Evolutionary conservation across 106 monocot species (phyloP).

Genomic region (Allium sativum): DNA sequence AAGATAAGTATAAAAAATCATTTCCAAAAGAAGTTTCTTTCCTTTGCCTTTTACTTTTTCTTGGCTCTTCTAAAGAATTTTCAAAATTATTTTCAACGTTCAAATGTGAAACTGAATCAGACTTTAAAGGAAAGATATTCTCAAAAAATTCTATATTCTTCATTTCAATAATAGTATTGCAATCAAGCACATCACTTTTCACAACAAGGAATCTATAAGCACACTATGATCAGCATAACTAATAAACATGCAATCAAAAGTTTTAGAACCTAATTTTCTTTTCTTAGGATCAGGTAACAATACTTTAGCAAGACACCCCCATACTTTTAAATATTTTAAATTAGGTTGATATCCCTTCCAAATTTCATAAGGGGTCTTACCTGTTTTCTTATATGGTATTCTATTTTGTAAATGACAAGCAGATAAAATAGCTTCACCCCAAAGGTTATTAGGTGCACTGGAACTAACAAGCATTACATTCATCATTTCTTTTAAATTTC

Average conservation of each 20-base stretch:
- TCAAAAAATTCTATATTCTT: background rate
- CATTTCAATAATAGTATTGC: background rate
- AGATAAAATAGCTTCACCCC: too few species aligned
- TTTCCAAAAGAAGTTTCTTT: background rate
- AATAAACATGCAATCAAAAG: background rate
- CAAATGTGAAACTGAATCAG: background rate
- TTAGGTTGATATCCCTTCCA: background rate
- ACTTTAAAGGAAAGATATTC: background rate
- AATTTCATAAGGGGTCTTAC: background rate
- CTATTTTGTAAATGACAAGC: background rate
- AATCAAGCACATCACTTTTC: slow-evolving; percentile 1
- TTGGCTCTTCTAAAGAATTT: background rate
- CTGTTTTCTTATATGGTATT: background rate
- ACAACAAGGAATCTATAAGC: slow-evolving; percentile 3
- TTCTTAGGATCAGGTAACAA: background rate
- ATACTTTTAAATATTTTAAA: background rate
- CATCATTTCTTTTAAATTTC: too few species aligned
- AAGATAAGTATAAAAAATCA: background rate
- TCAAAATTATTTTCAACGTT: background rate
- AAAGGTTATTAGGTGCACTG: too few species aligned
- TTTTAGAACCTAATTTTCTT: background rate
- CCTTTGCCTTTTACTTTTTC: background rate
- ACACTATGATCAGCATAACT: background rate
- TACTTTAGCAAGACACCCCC: background rate
- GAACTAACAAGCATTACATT: slow-evolving; percentile 4